Base-by-base conservation (phyloP, 1,139 yeast species). In the Suhomyces guaymorum region DNA sequence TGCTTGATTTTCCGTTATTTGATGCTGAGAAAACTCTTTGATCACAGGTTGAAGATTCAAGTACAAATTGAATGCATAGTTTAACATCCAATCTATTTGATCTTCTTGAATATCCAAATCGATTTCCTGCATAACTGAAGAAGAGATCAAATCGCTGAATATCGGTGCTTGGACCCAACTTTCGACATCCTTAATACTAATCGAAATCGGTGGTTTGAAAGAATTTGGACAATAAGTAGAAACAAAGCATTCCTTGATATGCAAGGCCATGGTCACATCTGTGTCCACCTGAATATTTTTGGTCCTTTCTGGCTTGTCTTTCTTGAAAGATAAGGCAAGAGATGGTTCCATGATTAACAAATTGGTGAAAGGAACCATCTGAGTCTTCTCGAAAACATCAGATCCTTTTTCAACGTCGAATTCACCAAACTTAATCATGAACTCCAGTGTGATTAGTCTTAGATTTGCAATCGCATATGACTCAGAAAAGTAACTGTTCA, bases 401-500 rank as follows among this genome's bases (percentile, higher is more conserved):
- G 33, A 33, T 1, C 54, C 42, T 9, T 48, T 47, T 8, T 20
- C 15, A 5, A 33, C 34, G 2, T 48, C 49, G 33, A 61, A 52
- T 2, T 63, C 64, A 1, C 82, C 79, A 32, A 79, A 58, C 28
- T 66, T 67, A 3, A 83, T 12, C 17, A 65, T 59, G 1, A 80
- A 41, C 4, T 62, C 59, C 0, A 82, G 80, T 3, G 80, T 54
- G 1, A 78, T 73, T 3, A 85, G 36, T 28, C 86, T 66, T 5
- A 73, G 28, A 43, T 78, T 80, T 21, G 59, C 57, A 2, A 71
- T 62, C 17, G 61, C 52, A 3, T 73, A 63, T 1, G 61, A 49
- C 2, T 70, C 63, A 7, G 55, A 49, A 34, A 75, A 57, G 15
- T 67, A 53, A 8, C 46, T 47, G 20, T 66, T 61, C 12, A 83